Percentiles rank a stretch among this genome's conserved stretches.
Conservation (phyloP, 352 stramenopile genomes). For the Blastocystis sp. region DNA sequence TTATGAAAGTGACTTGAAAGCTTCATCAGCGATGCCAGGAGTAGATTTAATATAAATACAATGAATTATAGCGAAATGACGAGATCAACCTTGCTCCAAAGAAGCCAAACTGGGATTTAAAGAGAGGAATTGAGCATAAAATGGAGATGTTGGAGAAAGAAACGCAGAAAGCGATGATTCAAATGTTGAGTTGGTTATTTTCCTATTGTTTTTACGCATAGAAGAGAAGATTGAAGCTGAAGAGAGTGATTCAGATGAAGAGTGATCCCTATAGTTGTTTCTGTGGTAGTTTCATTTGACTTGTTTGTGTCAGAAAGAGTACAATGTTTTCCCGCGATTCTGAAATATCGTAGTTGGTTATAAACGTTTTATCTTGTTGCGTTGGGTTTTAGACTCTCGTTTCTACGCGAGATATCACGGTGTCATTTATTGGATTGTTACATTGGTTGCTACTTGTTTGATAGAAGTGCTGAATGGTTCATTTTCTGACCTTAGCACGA, state of each 20-base stretch:
- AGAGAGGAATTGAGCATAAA: constrained; percentile 43
- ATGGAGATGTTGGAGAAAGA: constrained; percentile 31
- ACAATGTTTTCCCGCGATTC: neutral
- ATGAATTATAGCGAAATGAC: constrained; percentile 13
- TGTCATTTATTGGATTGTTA: too few relatives aligned
- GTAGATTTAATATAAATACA: neutral
- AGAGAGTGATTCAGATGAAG: constrained; percentile 3
- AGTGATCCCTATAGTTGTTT: neutral
- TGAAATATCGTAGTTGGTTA: too few relatives aligned
- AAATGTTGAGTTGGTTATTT: neutral
- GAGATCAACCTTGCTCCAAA: constrained; percentile 54
- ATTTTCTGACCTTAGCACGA: neutral
- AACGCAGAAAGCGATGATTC: constrained; percentile 31
- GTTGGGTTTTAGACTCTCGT: too few relatives aligned
- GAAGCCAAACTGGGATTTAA: constrained; percentile 61
- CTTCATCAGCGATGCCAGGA: constrained; percentile 9
- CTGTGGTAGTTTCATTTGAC: neutral
- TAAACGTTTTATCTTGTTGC: too few relatives aligned
- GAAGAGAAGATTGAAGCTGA: constrained; percentile 34
- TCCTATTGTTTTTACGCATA: neutral
- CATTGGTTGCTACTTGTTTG: too few relatives aligned
- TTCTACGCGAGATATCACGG: too few relatives aligned
- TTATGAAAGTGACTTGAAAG: constrained; percentile 37
- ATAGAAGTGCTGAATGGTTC: neutral
- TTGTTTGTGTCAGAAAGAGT: neutral